Conservation (phyloP, 2,329 filamentous ascomycete species). For the Didymella keratinophila region DNA sequence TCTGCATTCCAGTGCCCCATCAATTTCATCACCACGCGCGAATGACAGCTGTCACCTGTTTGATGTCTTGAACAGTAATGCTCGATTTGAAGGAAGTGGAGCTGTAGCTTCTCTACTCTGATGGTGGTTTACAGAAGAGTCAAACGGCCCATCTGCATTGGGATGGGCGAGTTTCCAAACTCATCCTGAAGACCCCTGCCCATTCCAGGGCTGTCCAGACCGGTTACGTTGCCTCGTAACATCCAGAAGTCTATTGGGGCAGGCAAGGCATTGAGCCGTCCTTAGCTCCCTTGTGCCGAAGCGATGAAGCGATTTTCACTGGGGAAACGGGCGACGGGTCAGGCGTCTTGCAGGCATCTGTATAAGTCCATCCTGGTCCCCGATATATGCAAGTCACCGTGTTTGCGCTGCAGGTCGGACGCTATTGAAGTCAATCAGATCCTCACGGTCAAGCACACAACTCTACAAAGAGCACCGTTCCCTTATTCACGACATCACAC, state of each 20-base stretch:
- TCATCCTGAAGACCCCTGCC: conserved; percentile 6
- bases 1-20: conserved; percentile 14
- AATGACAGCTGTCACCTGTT: conserved; percentile 30
- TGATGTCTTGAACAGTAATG: conserved; percentile 10
- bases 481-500: background rate
- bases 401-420: conserved; percentile 22
- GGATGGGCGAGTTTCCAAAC: background rate
- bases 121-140: background rate
- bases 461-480: conserved; percentile 10
- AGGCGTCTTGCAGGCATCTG: conserved; percentile 10
- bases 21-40: conserved; percentile 20
- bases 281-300: conserved; percentile 19
- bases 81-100: background rate
- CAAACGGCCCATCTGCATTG: background rate
- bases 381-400: conserved; percentile 12
- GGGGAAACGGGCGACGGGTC: conserved; percentile 20
- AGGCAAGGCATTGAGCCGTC: conserved; percentile 18
- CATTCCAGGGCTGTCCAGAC: conserved; percentile 16
- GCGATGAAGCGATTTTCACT: conserved; percentile 16
- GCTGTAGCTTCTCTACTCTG: background rate
- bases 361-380: conserved; percentile 17
- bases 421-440: conserved; percentile 7
- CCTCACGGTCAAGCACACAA: background rate
- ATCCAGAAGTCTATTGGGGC: conserved; percentile 13
- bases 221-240: conserved; percentile 18